Conservation (phyloP, 257 asterid genomes). For the Prunella vulgaris region DNA sequence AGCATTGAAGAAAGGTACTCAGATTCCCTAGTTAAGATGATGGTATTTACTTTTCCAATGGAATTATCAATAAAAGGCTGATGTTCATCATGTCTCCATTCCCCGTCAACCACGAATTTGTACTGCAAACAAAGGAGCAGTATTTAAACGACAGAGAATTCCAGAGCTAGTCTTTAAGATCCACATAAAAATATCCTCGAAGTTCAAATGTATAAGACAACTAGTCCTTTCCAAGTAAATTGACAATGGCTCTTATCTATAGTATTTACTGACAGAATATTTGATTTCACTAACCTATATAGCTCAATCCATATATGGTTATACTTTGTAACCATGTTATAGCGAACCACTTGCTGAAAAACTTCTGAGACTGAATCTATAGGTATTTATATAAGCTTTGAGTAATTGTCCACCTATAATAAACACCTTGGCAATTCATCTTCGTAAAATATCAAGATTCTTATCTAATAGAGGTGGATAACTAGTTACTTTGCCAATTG, state of each 20-base stretch:
- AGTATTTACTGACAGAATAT: too few species aligned
- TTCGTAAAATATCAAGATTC: neutral
- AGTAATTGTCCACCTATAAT: neutral
- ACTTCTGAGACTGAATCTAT: too few species aligned
- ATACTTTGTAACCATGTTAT: too few species aligned
- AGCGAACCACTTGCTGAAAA: too few species aligned
- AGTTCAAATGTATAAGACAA: neutral
- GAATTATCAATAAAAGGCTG: conserved; percentile 66
- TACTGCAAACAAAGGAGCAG: conserved; percentile 46
- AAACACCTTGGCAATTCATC: neutral
- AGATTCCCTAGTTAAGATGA: conserved; percentile 63
- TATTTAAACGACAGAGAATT: neutral
- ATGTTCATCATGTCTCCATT: conserved; percentile 88
- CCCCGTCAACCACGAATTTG: conserved; percentile 94
- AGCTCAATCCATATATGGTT: too few species aligned
- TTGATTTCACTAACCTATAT: too few species aligned
- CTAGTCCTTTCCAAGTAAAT: neutral
- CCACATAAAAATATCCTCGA: conserved; percentile 1
- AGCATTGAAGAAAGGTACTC: conserved; percentile 43
- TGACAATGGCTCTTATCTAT: neutral
- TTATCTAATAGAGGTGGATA: neutral
- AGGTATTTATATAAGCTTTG: neutral
- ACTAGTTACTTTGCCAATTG: neutral
- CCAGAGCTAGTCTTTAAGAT: conserved; percentile 13
- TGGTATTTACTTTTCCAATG: conserved; percentile 75